Base-by-base conservation (phyloP, 2,329 filamentous ascomycete species). In the Stemphylium beticola region DNA sequence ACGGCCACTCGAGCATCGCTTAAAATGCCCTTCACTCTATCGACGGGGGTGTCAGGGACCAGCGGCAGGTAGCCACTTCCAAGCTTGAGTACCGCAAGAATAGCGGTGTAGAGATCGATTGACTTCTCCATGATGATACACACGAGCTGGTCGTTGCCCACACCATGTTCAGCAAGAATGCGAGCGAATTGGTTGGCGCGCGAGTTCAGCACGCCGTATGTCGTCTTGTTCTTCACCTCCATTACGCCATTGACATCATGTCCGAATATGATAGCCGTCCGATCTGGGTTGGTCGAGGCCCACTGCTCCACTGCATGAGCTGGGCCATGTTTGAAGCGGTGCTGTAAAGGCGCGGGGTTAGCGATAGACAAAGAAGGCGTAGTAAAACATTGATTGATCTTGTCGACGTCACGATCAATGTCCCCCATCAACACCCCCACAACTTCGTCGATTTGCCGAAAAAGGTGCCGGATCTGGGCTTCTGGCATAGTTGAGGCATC, bases 21-120 rank as follows among this genome's bases (percentile, higher is more conserved):
- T 14, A 96, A 61, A 18, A 95, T 90, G 2, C 81, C 77, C 2
- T 78, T 71, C 0, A 89, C 77, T 45, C 90, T 81, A 9, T 85
- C 81, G 0, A 68, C 18, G 0, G 92, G 91, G 0, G 87, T 89
- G n/a, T 83, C 85, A 0, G 90, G 89, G 0, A 91, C 81, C 4
- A 96, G 79, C 0, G 92, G 91, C n/a, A 96, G 76, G 67, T 96
- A 95, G 7, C 87, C 91, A 65, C 87, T 87, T 8, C 91, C 91
- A 4, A 85, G 78, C 66, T 96, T 96, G 29, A 91, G 74, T 18
- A 88, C 83, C 1, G 86, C 92, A 26, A 96, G 78, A 22, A 96
- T 90, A 0, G 86, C 82, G 24, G 87, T 80, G 67, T 96, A 96
- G 0, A 96, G 76, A 22, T 86, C 74, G 1, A 86, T 72, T 0